Base-by-base conservation (phyloP, 495 filamentous ascomycete genomes). In the Penicillium malachiteum region DNA sequence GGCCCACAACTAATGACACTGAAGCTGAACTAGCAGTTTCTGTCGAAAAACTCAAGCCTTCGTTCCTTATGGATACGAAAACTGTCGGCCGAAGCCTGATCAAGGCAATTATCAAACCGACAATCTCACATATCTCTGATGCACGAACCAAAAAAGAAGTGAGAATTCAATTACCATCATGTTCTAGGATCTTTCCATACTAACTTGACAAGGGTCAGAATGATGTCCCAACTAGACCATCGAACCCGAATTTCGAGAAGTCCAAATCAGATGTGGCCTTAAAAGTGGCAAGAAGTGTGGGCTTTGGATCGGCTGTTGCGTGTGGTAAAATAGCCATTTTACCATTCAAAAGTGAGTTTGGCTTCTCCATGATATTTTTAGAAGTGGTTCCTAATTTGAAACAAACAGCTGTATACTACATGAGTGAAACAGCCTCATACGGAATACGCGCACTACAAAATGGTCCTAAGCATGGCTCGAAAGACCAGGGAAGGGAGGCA, bases 301-400 rank as follows among this genome's bases (percentile, higher is more conserved):
- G 56, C 12, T 53, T 58, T 42, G 37, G 35, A 0, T 53, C 56
- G 2, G 56, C 56, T 13, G 51, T 39, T 2, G 16, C 41, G 13
- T 42, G 30, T 32, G 56, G 56, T 12, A 46, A 58, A 8, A 26
- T 58, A 33, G 56, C 56, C 5, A 30, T 54, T 0, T 37, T 58
- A 13, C 56, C 56, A 1, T 58, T 58, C 40, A 58, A 51, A n/a
- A 58, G 55, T 58, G 18, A 53, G 48, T 45, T 8, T 2, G 9
- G 5, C 34, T 37, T 37, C 7, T 10, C 34, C 12, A 37, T 3
- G 34, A 13, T 1, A 1, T 13, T 37, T 37, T 10, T 13, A 3
- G 34, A 37, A 13, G 12, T 2, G 7, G 34, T 37, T 13, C 12
- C 34, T 41, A 41, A 41, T n/a, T 14, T 17, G 39, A 41, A 3